phyloP scores from a whole-genome alignment of 768 basidiomycete genomes.

The Lactifluus hygrophoroides region DNA sequence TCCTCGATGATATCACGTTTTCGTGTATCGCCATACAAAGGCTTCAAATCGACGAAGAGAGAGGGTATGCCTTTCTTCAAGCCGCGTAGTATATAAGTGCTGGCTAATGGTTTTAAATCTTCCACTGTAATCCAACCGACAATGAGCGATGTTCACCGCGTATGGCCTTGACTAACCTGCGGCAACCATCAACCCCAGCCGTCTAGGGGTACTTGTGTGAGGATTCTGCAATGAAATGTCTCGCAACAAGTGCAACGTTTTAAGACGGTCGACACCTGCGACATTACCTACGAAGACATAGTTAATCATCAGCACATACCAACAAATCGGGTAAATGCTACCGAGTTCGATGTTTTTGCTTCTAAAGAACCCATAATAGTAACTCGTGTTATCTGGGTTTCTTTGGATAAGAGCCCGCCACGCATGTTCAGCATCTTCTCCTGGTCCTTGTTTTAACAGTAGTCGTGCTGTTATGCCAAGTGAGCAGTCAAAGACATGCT shows the following conservation, averaged over 20 bases:
- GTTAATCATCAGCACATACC: background rate
- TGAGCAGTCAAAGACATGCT: background rate
- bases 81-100: constrained; percentile 58
- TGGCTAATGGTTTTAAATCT: constrained; percentile 55
- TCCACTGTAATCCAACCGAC: constrained; percentile 38
- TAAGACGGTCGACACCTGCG: constrained; percentile 40
- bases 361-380: constrained; percentile 66
- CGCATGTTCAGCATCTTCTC: constrained; percentile 66
- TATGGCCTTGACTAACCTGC: constrained; percentile 29
- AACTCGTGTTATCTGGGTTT: constrained; percentile 76
- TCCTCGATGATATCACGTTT: constrained; percentile 66
- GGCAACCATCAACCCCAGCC: constrained; percentile 64
- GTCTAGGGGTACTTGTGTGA: constrained; percentile 58
- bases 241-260: constrained; percentile 49
- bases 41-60: constrained; percentile 86
- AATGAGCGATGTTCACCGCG: background rate
- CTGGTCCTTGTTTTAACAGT: constrained; percentile 52
- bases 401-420: constrained; percentile 77
- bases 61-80: constrained; percentile 87
- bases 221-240: constrained; percentile 58
- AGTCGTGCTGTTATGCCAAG: constrained; percentile 51
- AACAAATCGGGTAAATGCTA: constrained; percentile 28
- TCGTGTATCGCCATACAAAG: constrained; percentile 55
- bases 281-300: constrained; percentile 28
- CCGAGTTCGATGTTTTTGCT: constrained; percentile 61